Conservation (phyloP, 768 basidiomycete species). For the Strobilomyces confusus region DNA sequence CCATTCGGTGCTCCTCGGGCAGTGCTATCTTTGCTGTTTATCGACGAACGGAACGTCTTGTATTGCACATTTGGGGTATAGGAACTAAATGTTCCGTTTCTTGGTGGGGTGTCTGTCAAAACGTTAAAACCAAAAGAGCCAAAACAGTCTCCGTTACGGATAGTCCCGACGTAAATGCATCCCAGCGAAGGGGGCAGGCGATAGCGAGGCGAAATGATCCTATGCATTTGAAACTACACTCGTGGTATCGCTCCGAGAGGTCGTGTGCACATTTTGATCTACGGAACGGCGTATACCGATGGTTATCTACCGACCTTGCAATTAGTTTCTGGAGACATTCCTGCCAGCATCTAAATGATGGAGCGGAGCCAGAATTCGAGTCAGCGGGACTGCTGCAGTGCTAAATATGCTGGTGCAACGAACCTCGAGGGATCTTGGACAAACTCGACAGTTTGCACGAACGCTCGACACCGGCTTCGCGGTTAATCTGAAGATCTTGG, state of each 20-base stretch:
- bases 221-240: slow-evolving; percentile 8
- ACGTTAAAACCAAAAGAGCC: slow-evolving; percentile 34
- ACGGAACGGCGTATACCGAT: slow-evolving; percentile 25
- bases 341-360: background rate
- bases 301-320: slow-evolving; percentile 6
- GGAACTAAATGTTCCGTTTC: slow-evolving; percentile 15
- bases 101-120: slow-evolving; percentile 26
- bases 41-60: slow-evolving; percentile 13
- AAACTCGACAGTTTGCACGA: background rate
- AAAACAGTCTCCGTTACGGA: slow-evolving; percentile 28
- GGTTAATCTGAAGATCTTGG: slow-evolving; percentile 26
- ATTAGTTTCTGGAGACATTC: slow-evolving; percentile 1
- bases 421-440: slow-evolving; percentile 2
- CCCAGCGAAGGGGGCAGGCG: slow-evolving; percentile 17
- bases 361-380: slow-evolving; percentile 14
- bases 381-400: background rate
- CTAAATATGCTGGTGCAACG: background rate
- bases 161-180: slow-evolving; percentile 16
- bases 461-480: slow-evolving; percentile 10
- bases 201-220: slow-evolving; percentile 22
- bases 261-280: slow-evolving; percentile 13
- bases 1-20: slow-evolving; percentile 31
- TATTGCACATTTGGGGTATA: slow-evolving; percentile 22
- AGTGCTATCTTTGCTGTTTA: slow-evolving; percentile 25
- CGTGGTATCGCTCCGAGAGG: slow-evolving; percentile 7